Evolutionary conservation across 1,284 basidiomycete genomes (phyloP), one percentile per base, ranked within the genome.

Genomic region (Microbotryum lychnidis-dioicae): DNA sequence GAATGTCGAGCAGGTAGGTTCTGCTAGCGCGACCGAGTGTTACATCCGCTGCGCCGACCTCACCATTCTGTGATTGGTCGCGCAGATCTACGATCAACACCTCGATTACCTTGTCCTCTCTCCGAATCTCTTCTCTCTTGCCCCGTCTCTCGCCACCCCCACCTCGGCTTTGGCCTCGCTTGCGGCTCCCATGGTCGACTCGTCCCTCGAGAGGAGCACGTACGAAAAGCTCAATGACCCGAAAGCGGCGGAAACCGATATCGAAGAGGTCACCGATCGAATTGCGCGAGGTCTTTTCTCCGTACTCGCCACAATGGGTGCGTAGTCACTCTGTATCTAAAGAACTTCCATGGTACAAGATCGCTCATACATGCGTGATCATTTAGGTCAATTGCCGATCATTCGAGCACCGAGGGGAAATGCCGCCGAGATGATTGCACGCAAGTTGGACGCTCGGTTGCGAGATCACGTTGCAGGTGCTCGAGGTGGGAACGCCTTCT

Each of bases 371-470:
- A n/a, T 0, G 27, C 10, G 48, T 42, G 37, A 42, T 10, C 23
- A 14, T 31, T 1, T 46, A 91, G 91, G 89, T 1, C 87, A 90
- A 67, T 86, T 97, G 8, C 96, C 96, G 6, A 88, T 96, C 72
- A 97, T 99, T 65, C 86, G 96, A 37, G 88, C 89, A 62, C 96
- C 96, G 4, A 80, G 87, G 71, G 94, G 94, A 0, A 97, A 97
- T 75, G 96, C 96, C 3, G 94, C 94, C 21, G 96, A 99, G 76
- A 96, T 97, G 88, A 87, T 98, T 2, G 92, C 93, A 2, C 87
- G 92, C 75, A 97, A 91, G 75, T 80, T 99, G 7, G 96, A 98
- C 72, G 83, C 84, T 29, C 92, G 91, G 76, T 86, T 98, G 68
- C 81, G 93, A 54, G 93, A 98, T 73, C 91, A 92, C 56, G 80